These are phyloP conservation scores for Pyrenochaeta sp. DNA, from an alignment of 2,329 filamentous ascomycete species.

Conservation along the genomic window DNA sequence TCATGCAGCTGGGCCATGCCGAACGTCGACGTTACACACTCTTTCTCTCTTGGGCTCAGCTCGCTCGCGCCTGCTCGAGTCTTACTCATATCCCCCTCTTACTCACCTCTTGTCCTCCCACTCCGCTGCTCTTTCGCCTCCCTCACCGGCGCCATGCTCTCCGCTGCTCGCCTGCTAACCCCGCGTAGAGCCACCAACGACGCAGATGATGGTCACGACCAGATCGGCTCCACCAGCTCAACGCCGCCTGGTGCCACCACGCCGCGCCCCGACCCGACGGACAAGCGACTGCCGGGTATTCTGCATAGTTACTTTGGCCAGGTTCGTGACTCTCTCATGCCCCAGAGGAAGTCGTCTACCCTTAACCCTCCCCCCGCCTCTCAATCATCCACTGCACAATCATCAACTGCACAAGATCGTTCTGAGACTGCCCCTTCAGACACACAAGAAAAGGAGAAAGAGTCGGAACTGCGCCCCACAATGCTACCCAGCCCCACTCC, in stretches of 20 bases:
- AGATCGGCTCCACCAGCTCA: slow-evolving; percentile 80
- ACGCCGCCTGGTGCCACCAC: slow-evolving; percentile 92
- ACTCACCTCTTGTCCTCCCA: slow-evolving; percentile 4
- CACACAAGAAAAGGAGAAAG: slow-evolving; percentile 34
- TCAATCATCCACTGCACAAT: slow-evolving; percentile 32
- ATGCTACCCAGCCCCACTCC: slow-evolving; percentile 60
- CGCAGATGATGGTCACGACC: slow-evolving; percentile 74
- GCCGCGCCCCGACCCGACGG: slow-evolving; percentile 88
- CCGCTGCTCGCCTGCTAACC: slow-evolving; percentile 43
- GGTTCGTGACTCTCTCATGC: slow-evolving; percentile 81
- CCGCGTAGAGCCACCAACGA: slow-evolving; percentile 63
- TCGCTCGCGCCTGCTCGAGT: slow-evolving; percentile 13
- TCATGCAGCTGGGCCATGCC: slow-evolving; percentile 16
- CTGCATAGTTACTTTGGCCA: slow-evolving; percentile 96
- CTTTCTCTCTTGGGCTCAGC: slow-evolving; percentile 35
- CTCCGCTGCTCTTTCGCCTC: slow-evolving; percentile 1
- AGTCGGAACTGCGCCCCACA: slow-evolving; percentile 53
- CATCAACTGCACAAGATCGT: slow-evolving; percentile 25
- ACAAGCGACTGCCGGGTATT: slow-evolving; percentile 95
- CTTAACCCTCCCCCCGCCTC: slow-evolving; percentile 48
- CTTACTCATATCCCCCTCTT: too few relatives aligned
- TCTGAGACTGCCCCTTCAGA: slow-evolving; percentile 17
- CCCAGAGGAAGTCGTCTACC: slow-evolving; percentile 49
- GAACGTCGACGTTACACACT: slow-evolving; percentile 41
- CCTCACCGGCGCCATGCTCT: slow-evolving; percentile 31